phyloP scores from a whole-genome alignment of 805 yeast species.

The Ogataea parapolymorpha region DNA sequence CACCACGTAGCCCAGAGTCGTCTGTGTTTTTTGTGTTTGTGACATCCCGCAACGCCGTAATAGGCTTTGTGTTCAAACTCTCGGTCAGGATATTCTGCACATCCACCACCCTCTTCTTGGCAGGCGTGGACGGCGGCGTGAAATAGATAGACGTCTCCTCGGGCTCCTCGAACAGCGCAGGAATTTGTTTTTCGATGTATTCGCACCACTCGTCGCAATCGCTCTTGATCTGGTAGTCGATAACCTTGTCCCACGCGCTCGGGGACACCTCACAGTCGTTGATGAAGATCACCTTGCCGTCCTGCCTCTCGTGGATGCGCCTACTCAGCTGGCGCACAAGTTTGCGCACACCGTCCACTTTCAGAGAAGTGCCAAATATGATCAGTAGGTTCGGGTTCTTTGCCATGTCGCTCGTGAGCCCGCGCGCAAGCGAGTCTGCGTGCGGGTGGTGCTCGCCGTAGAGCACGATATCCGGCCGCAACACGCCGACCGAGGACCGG shows the following conservation, averaged over 20 bases:
- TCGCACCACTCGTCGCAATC: conserved; percentile 85
- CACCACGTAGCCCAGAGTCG: too few relatives aligned
- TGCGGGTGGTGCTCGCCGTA: conserved; percentile 95
- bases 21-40: not conserved
- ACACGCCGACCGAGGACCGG: conserved; percentile 66
- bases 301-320: conserved; percentile 65
- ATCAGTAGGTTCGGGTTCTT: conserved; percentile 72
- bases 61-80: not conserved
- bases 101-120: conserved; percentile 5
- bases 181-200: conserved; percentile 49
- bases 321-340: conserved; percentile 68
- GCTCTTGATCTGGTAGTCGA: conserved; percentile 74
- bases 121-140: conserved; percentile 25
- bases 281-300: conserved; percentile 74
- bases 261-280: conserved; percentile 65
- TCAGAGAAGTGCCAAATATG: conserved; percentile 91
- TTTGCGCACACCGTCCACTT: conserved; percentile 84
- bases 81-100: conserved; percentile 2
- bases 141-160: conserved; percentile 19
- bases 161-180: conserved; percentile 52
- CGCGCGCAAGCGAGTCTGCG: conserved; percentile 72
- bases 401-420: conserved; percentile 61
- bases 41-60: conserved; percentile 1
- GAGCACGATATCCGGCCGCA: conserved; percentile 86
- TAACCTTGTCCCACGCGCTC: conserved; percentile 62